Base-by-base conservation (phyloP, 2,329 filamentous ascomycete species). In the Fusarium denticulatum region DNA sequence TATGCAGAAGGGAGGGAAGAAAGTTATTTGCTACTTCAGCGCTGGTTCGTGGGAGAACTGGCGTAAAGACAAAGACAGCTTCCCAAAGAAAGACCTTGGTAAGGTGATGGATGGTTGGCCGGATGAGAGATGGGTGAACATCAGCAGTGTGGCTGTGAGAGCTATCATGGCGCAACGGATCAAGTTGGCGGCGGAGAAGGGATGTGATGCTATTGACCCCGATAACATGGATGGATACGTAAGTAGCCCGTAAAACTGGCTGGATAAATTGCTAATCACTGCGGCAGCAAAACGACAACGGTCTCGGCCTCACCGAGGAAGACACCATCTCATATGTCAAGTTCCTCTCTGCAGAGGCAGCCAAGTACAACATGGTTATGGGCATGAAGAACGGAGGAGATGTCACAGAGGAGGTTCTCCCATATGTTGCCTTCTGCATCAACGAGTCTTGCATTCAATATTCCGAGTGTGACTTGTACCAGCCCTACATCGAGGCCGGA, bases 11-110 rank as follows among this genome's bases (percentile, higher is more conserved):
- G 79, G 82, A 5, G 87, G 86, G 8, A 88, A 88, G 74, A 90
- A 88, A 61, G 88, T 93, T 46, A 90, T 94, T 60, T 94, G 92
- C 83, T 94, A 94, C 81, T 94, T 94, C 82, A 92, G 89, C 45
- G 91, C 90, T 0, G 92, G 92, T 0, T 91, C 88, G 1, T 93
- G 87, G 73, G 92, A 94, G 80, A 79, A 89, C 40, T 89, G 86
- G 83, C 86, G 92, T 3, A 80, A 85, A 1, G 92, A 94, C 75
- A 83, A 85, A 16, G 75, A 75, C n/a, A 73, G 87, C 2, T 93
- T 93, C 75, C 76, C 82, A 3, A 67, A 83, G 1, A 79, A 81
- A 0, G 91, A 93, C 70, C 79, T 90, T n/a, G 92, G 91, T 16
- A 85, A 85, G 4, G 80, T 81, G 4, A 81, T 94, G 15, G 84